Conservation (phyloP, 2,329 filamentous ascomycete genomes). For the Epichloe elymi region DNA sequence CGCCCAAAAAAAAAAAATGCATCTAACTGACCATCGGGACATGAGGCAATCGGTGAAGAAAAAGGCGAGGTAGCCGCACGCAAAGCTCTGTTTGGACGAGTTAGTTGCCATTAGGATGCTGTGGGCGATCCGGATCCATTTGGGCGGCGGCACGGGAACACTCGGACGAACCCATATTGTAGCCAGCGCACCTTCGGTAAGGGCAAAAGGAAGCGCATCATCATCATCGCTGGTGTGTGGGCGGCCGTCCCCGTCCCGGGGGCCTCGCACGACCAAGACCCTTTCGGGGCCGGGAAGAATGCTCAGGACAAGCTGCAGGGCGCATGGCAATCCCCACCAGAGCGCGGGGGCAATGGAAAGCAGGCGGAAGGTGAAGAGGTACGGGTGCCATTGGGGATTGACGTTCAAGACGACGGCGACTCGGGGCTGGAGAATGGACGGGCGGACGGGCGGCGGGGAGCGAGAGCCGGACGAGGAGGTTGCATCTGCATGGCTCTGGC, state of each 20-base stretch:
- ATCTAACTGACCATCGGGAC: conserved; percentile 54
- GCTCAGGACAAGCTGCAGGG: conserved; percentile 54
- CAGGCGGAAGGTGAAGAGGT: conserved; percentile 59
- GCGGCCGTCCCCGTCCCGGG: not conserved
- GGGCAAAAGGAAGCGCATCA: conserved; percentile 19
- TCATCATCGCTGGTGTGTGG: conserved; percentile 8
- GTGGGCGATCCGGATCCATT: no score
- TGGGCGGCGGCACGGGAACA: not conserved
- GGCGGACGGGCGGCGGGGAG: conserved; percentile 10
- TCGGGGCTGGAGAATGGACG: conserved; percentile 54
- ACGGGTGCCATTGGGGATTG: conserved; percentile 57
- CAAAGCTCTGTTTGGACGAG: conserved; percentile 44
- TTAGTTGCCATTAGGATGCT: not conserved
- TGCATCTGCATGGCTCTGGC: not conserved
- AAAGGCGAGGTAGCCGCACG: conserved; percentile 66
- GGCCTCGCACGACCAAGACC: conserved; percentile 14
- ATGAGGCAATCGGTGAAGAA: conserved; percentile 78
- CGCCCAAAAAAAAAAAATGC: not conserved
- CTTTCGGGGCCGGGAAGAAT: conserved; percentile 32
- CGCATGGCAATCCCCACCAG: conserved; percentile 59
- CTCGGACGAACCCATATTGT: conserved; percentile 54
- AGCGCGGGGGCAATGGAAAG: conserved; percentile 57
- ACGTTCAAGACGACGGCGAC: conserved; percentile 68
- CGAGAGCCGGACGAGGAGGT: not conserved
- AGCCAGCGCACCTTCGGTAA: conserved; percentile 59